These are phyloP conservation scores for Coniochaeta hoffmannii DNA, from an alignment of 2,329 filamentous ascomycete species.

Conservation along the genomic window DNA sequence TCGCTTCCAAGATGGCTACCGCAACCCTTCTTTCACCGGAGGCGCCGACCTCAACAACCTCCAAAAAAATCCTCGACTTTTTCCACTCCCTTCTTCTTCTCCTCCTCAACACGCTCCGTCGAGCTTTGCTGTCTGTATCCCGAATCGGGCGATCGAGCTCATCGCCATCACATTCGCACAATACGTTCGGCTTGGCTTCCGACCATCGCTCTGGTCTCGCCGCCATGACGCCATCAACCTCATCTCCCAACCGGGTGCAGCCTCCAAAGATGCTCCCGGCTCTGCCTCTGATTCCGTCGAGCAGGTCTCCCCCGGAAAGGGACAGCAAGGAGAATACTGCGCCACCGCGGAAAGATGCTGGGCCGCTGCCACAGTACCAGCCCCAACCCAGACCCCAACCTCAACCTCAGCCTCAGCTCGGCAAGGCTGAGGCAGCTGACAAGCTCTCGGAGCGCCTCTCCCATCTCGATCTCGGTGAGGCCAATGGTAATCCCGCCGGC, in stretches of 20 bases:
- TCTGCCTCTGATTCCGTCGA: conserved; percentile 7
- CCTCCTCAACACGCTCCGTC: conserved; percentile 11
- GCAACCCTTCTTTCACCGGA: conserved; percentile 12
- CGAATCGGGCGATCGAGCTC: conserved; percentile 5
- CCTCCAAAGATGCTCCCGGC: conserved; percentile 10
- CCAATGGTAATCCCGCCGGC: neutral
- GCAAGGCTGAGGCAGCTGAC: neutral
- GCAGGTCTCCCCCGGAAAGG: neutral
- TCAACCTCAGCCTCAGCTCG: neutral
- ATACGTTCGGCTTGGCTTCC: neutral
- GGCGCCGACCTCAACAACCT: conserved; percentile 8
- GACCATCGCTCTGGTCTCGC: conserved; percentile 3
- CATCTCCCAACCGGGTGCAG: conserved; percentile 3
- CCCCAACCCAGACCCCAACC: no score
- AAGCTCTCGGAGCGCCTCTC: neutral
- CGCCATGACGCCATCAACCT: conserved; percentile 6
- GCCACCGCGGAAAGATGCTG: neutral
- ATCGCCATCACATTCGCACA: neutral
- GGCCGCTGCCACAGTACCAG: neutral
- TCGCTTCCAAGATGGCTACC: conserved; percentile 13
- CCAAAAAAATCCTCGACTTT: conserved; percentile 14
- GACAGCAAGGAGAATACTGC: conserved; percentile 9
- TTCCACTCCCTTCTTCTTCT: conserved; percentile 15
- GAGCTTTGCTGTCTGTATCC: conserved; percentile 9
- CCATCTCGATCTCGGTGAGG: neutral